These are phyloP conservation scores for Cercospora janseana DNA, from an alignment of 2,329 filamentous ascomycete genomes.

Conservation along the genomic window DNA sequence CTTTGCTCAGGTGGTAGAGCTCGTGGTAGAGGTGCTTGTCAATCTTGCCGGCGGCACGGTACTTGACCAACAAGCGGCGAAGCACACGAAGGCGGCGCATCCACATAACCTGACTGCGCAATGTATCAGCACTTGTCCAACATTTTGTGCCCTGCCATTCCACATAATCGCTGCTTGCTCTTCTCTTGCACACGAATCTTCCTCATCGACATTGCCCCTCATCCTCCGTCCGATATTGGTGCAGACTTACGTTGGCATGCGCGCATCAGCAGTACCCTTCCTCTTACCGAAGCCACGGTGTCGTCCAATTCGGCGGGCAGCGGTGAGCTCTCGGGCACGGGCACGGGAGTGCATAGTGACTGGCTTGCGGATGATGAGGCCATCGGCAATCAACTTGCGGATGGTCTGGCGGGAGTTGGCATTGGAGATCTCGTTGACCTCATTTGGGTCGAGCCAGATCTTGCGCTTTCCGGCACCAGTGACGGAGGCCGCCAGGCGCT, in stretches of 20 bases:
- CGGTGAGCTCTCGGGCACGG: slow-evolving; percentile 91
- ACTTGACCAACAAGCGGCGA: slow-evolving; percentile 98
- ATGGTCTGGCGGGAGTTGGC: slow-evolving; percentile 99
- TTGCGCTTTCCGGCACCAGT: slow-evolving; percentile 99
- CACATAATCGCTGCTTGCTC: background rate
- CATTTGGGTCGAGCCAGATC: slow-evolving; percentile 99
- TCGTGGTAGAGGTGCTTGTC: slow-evolving; percentile 99
- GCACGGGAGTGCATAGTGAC: slow-evolving; percentile 99
- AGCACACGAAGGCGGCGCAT: slow-evolving; percentile 99
- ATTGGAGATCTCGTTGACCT: slow-evolving; percentile 99
- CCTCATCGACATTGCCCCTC: background rate
- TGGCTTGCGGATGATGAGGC: slow-evolving; percentile 99
- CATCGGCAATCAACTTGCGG: slow-evolving; percentile 99
- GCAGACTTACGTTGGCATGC: slow-evolving; percentile 87
- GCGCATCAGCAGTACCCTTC: slow-evolving; percentile 99
- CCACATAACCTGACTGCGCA: slow-evolving; percentile 87
- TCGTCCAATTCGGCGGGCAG: slow-evolving; percentile 89
- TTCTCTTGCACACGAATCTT: background rate
- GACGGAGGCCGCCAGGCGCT: slow-evolving; percentile 98
- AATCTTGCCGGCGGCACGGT: slow-evolving; percentile 99
- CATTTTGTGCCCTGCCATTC: background rate
- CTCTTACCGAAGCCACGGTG: slow-evolving; percentile 99
- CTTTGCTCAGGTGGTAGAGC: slow-evolving; percentile 99
- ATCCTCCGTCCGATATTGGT: background rate
- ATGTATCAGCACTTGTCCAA: slow-evolving; percentile 21